Conservation (phyloP, 2,329 filamentous ascomycete species). For the Ophiosphaerella narmari region DNA sequence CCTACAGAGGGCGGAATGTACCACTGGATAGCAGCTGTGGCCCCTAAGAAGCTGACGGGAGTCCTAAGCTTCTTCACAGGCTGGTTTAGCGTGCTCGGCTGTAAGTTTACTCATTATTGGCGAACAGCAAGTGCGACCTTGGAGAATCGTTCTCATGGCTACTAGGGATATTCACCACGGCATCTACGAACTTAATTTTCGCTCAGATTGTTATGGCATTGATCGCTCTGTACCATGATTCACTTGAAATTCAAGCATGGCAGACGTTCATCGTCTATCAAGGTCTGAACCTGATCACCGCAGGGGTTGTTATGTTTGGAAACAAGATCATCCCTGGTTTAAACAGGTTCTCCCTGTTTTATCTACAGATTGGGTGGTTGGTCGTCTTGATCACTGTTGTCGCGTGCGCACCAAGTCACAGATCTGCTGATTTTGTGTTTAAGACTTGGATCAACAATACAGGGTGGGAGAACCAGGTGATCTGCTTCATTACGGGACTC, state of each 20-base stretch:
- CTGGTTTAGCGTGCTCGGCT: conserved; percentile 13
- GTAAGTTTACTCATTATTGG: conserved; percentile 1
- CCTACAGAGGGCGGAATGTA: conserved; percentile 15
- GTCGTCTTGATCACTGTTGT: conserved; percentile 12
- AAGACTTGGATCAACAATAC: conserved; percentile 17
- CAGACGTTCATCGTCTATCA: conserved; percentile 13
- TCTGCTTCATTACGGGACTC: conserved; percentile 9
- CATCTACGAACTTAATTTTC: conserved; percentile 14
- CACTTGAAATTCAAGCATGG: conserved; percentile 9
- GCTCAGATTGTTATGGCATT: conserved; percentile 10
- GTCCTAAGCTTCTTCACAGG: conserved; percentile 15
- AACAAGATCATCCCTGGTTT: conserved; percentile 11
- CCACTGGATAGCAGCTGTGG: conserved; percentile 14
- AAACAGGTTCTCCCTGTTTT: conserved; percentile 15
- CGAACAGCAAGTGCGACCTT: too few species aligned
- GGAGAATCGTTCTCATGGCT: too few species aligned
- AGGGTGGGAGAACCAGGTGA: conserved; percentile 11
- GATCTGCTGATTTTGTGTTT: conserved; percentile 12
- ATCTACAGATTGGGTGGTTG: conserved; percentile 14
- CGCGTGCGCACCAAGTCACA: conserved; percentile 11
- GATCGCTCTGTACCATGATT: conserved; percentile 10
- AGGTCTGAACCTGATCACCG: conserved; percentile 10
- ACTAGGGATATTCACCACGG: conserved; percentile 14
- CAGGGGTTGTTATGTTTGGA: conserved; percentile 10
- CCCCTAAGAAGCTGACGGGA: conserved; percentile 7